Evolutionary conservation across 1,284 basidiomycete genomes (phyloP), one percentile per base, ranked within the genome.

Genomic region (Mrakiaceae sp.): DNA sequence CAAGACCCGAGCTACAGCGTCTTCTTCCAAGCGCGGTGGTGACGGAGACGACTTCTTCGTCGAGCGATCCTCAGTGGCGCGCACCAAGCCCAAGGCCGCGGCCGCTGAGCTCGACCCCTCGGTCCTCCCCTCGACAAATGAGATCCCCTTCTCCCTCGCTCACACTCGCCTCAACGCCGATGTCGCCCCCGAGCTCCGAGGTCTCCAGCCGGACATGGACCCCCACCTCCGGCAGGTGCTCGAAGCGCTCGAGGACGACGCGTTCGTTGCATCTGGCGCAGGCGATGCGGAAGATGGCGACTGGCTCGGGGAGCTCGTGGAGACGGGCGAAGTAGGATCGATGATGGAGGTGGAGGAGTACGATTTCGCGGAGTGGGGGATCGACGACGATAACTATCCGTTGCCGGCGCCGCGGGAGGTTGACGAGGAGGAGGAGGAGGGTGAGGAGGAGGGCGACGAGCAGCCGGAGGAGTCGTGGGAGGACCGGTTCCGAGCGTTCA

Each of bases 191-290:
- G 87, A 87, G 63, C 84, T 93, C 63, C 80, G 87, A 47, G 95
- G 96, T 0, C 86, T 98, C 68, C 88, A 91, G 73, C 96, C 93
- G 0, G 91, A 97, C 72, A 91, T 99, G 88, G 90, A 99, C 74
- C 92, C 92, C 4, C 91, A 95, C 77, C 80, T 98, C 48, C 83
- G 96, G 14, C 95, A 99, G 75, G 85, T 85, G 0, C 79, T 99
- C 46, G 94, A 98, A 71, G 96, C 96, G 3, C 79, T 99, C 16
- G 95, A 98, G 64, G 94, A 98, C 73, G 92, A 98, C 67, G 94
- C 88, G 4, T 98, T 93, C 71, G 87, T 95, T 10, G 66, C 60
- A 5, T 46, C 59, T n/a, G 69, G 53, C 39, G 48, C 51, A 8
- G 61, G 56, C 44, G 54, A 44, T 0, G 60, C 60, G 44, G 60